Conservation (phyloP, 352 stramenopile genomes). For the Globisporangium parvum region DNA sequence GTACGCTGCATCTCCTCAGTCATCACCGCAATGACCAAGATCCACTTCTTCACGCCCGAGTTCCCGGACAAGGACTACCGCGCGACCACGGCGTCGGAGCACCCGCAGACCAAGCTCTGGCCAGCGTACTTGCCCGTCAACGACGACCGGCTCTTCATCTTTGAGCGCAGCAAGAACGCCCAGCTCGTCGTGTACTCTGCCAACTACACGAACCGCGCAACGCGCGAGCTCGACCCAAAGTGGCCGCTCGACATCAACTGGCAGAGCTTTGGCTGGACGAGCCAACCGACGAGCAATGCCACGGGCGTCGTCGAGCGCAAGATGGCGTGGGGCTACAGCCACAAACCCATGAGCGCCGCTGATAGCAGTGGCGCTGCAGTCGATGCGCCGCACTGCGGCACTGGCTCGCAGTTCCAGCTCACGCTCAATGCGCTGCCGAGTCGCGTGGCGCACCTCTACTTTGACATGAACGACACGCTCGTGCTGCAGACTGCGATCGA, state of each 20-base stretch:
- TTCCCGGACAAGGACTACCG: constrained; percentile 68
- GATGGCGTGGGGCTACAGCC: constrained; percentile 64
- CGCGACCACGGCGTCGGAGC: constrained; percentile 46
- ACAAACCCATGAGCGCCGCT: constrained; percentile 27
- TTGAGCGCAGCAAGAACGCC: constrained; percentile 78
- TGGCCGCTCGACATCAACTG: constrained; percentile 76
- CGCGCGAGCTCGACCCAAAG: constrained; percentile 47
- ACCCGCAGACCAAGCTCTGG: constrained; percentile 63
- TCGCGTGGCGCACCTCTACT: constrained; percentile 43
- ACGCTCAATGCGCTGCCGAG: constrained; percentile 65
- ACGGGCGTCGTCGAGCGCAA: constrained; percentile 62
- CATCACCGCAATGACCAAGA: constrained; percentile 9
- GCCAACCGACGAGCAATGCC: constrained; percentile 50
- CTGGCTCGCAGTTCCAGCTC: constrained; percentile 42
- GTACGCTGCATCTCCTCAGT: too few species aligned
- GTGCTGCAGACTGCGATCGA: constrained; percentile 56
- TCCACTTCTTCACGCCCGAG: constrained; percentile 62
- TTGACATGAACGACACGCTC: constrained; percentile 44
- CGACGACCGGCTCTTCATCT: constrained; percentile 61
- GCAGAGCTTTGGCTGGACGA: constrained; percentile 77
- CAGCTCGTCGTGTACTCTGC: constrained; percentile 74
- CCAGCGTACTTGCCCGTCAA: constrained; percentile 53
- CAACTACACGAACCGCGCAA: constrained; percentile 49
- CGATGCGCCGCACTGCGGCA: background rate
- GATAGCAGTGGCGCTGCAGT: background rate